Percentiles rank a stretch among this genome's conserved stretches.
These are phyloP conservation scores for Oryza meridionalis DNA, from an alignment of 176 grass and related monocot species.

Conservation along the genomic window DNA sequence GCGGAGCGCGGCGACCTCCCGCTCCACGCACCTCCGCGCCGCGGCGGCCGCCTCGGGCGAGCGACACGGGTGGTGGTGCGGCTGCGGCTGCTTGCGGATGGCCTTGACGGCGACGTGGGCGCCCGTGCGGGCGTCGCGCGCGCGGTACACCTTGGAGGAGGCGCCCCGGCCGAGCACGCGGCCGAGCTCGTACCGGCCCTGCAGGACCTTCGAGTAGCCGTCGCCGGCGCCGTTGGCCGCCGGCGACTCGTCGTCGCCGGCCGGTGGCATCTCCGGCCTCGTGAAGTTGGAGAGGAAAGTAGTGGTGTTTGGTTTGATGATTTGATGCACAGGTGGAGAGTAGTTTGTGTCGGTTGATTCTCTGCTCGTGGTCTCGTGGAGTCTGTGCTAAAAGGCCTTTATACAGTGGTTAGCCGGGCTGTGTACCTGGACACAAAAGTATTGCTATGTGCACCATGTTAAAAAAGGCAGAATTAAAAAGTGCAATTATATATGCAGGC, in stretches of 20 bases:
- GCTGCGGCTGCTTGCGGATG: constrained; percentile 8
- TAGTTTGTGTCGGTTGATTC: too few relatives aligned
- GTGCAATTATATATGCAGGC: too few relatives aligned
- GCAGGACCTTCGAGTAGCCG: constrained; percentile 19
- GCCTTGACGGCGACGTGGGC: constrained; percentile 38
- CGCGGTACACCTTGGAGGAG: constrained; percentile 44
- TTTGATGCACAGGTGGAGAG: neutral
- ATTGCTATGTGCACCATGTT: too few relatives aligned
- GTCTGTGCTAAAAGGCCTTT: neutral
- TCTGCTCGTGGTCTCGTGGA: too few relatives aligned
- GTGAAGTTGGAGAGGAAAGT: neutral
- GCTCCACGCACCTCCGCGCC: constrained; percentile 4
- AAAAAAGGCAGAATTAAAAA: neutral
- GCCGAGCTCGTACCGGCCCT: constrained; percentile 47
- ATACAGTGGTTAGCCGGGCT: too few relatives aligned
- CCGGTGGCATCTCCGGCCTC: neutral
- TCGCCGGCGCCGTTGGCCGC: neutral
- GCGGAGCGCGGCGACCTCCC: constrained; percentile 33
- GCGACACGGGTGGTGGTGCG: neutral
- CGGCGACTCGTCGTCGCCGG: constrained; percentile 10
- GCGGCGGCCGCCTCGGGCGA: neutral
- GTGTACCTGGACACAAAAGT: neutral
- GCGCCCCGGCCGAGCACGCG: constrained; percentile 37
- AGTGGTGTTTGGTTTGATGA: neutral
- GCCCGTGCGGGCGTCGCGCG: constrained; percentile 34